These are phyloP conservation scores for Phytophthora cajani DNA, from an alignment of 352 stramenopile species.

Conservation along the genomic window DNA sequence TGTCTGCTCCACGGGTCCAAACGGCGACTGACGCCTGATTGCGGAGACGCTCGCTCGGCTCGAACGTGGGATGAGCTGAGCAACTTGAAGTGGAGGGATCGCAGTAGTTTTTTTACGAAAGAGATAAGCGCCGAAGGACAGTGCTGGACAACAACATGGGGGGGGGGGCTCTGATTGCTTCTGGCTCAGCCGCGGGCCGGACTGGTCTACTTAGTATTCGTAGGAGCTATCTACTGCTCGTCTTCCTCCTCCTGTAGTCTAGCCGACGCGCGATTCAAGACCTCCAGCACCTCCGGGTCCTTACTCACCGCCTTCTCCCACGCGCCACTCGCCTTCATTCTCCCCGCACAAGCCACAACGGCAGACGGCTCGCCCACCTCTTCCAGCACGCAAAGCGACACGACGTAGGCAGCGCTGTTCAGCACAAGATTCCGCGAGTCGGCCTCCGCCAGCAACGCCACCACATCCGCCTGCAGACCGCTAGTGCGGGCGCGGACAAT, in stretches of 20 bases:
- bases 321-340: constrained; percentile 34
- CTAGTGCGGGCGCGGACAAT: constrained; percentile 61
- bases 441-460: constrained; percentile 52
- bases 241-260: constrained; percentile 14
- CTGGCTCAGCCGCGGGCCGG: not conserved
- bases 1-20: constrained; percentile 12
- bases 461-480: constrained; percentile 50
- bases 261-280: constrained; percentile 33
- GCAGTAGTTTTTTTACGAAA: constrained; percentile 17
- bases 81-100: constrained; percentile 28
- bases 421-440: constrained; percentile 40
- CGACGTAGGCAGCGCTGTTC: constrained; percentile 55
- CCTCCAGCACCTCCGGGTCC: constrained; percentile 38
- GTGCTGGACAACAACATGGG: not conserved
- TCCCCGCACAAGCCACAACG: constrained; percentile 40
- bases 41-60: constrained; percentile 10
- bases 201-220: constrained; percentile 14
- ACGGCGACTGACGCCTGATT: constrained; percentile 22
- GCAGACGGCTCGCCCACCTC: constrained; percentile 29
- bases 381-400: constrained; percentile 53
- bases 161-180: not conserved
- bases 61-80: constrained; percentile 19
- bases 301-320: constrained; percentile 49
- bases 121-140: constrained; percentile 1
- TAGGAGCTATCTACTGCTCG: constrained; percentile 15